Percentiles rank a stretch among this genome's conserved stretches.
Evolutionary conservation across 352 stramenopile species (phyloP).

Genomic region (Phytophthora cactorum): DNA sequence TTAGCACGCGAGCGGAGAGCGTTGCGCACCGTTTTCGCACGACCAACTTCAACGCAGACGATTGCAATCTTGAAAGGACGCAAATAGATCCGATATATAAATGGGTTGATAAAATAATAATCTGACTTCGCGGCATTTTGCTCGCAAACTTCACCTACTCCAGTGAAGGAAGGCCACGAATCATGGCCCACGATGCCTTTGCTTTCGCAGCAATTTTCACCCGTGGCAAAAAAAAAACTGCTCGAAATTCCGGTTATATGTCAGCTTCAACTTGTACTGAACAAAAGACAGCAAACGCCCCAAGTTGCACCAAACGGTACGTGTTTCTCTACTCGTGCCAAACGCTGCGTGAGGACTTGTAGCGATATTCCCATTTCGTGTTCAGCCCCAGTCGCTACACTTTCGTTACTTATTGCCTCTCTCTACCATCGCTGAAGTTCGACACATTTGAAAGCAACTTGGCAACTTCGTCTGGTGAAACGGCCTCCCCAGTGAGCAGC

Average conservation of each 20-base stretch:
- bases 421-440: constrained; percentile 20
- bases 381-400: constrained; percentile 15
- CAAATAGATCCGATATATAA: constrained; percentile 13
- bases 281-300: background rate
- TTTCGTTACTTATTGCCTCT: constrained; percentile 29
- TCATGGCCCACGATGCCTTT: background rate
- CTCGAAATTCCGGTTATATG: constrained; percentile 11
- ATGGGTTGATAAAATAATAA: background rate
- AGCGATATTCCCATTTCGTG: constrained; percentile 16
- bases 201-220: background rate
- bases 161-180: background rate
- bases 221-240: constrained; percentile 1
- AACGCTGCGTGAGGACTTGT: constrained; percentile 3
- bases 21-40: constrained; percentile 16
- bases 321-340: too few species aligned
- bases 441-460: constrained; percentile 50
- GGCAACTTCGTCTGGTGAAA: constrained; percentile 54
- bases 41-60: constrained; percentile 26
- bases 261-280: constrained; percentile 23
- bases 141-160: background rate
- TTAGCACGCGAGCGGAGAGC: constrained; percentile 8
- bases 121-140: background rate
- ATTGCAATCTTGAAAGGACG: constrained; percentile 27
- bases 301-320: too few species aligned
- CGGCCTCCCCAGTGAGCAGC: constrained; percentile 49